Evolutionary conservation across 768 basidiomycete species (phyloP), one percentile per base, ranked within the genome.

Genomic region (Boletus speciosus): DNA sequence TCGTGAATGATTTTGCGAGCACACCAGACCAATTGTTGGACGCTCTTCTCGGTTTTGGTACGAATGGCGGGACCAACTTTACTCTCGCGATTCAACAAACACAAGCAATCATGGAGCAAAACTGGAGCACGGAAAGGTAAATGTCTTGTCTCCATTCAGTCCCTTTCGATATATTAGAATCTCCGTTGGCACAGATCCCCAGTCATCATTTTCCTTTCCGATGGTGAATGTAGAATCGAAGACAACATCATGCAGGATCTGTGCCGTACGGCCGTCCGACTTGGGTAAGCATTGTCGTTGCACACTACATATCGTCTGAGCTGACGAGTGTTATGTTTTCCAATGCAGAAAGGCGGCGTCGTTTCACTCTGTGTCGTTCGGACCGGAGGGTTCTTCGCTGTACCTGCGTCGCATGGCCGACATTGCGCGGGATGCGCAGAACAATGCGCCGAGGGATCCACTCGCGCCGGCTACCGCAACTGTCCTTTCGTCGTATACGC

Each of bases 321-420:
- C 47, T 52, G 36, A 58, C 23, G 14, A 1, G 16, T 3, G 4
- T 23, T 47, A 16, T 40, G 23, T 4, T 25, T 21, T 21, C 3
- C 0, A 41, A 32, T 3, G 15, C 40, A 84, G 83, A 12, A 80
- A 80, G 68, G 67, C 81, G 0, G 67, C 82, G 1, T 81, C 82
- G 0, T 80, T 85, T 60, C 83, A 85, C 42, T 63, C 82, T 0
- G 78, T 85, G n/a, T 75, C 79, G 0, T 85, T 85, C 39, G 84
- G 81, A 5, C 67, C 68, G 1, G 59, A 68, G 12, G 36, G 10
- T 32, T 61, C 40, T 8, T 61, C 56, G 40, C 40, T 8, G 5
- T 56, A 59, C 41, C 66, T 85, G 23, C 72, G 72, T 25, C 69
- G 75, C 16, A 85, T 85, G 84, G 73, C 75, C 1, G 64, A 76